Evolutionary conservation across 2,329 filamentous ascomycete species (phyloP).

Genomic region (Calonectria pteridis): DNA sequence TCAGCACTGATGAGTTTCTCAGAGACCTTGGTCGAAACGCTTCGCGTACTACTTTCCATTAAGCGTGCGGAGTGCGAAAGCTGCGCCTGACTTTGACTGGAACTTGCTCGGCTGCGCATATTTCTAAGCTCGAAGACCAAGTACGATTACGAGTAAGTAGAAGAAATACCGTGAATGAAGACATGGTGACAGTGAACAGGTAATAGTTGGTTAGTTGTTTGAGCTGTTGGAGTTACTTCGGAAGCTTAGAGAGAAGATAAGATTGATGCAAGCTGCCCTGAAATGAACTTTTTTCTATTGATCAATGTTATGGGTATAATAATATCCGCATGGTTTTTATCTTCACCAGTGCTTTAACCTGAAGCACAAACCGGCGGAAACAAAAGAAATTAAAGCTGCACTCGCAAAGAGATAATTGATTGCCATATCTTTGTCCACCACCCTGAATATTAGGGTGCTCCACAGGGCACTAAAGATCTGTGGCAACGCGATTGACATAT

Average conservation of each 20-base stretch:
- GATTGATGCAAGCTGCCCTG: neutral
- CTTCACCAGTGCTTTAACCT: neutral
- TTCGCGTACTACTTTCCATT: too few relatives aligned
- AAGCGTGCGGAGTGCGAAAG: too few relatives aligned
- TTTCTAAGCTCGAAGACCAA: too few relatives aligned
- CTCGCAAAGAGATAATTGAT: neutral
- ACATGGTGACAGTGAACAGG: too few relatives aligned
- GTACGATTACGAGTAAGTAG: too few relatives aligned
- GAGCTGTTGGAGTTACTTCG: too few relatives aligned
- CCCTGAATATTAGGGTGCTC: neutral
- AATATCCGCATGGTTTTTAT: neutral
- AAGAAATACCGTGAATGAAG: too few relatives aligned
- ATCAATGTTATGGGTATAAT: neutral
- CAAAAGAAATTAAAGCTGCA: neutral
- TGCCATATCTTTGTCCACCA: neutral
- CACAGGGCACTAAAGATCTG: neutral
- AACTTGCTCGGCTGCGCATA: too few relatives aligned
- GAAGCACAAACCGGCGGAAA: neutral
- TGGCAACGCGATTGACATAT: neutral
- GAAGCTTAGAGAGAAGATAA: neutral
- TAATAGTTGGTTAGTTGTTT: too few relatives aligned
- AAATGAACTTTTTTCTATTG: neutral
- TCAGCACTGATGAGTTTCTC: too few relatives aligned
- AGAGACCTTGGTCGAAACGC: too few relatives aligned
- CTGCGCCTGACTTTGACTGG: too few relatives aligned